These are phyloP conservation scores for Drosera spatulata DNA, from an alignment of 179 eudicot genomes.

Conservation along the genomic window DNA sequence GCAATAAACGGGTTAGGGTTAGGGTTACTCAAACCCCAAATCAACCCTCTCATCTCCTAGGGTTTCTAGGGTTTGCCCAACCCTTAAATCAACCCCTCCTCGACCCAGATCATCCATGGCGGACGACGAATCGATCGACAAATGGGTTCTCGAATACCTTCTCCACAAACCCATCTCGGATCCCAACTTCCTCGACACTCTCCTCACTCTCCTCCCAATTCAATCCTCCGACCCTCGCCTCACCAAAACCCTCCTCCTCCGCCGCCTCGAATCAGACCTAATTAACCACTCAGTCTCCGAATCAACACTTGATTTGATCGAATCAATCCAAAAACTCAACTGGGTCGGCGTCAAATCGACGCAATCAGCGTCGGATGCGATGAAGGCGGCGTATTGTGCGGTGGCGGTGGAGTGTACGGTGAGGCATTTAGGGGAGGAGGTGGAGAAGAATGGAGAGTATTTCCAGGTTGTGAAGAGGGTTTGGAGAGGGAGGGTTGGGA, in stretches of 20 bases:
- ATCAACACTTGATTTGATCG: conserved; percentile 31
- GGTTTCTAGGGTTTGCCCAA: too few species aligned
- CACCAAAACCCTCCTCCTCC: conserved; percentile 32
- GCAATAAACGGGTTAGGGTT: too few species aligned
- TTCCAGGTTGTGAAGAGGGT: conserved; percentile 42
- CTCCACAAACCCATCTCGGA: conserved; percentile 25
- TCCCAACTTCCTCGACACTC: conserved; percentile 19
- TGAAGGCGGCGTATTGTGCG: conserved; percentile 49
- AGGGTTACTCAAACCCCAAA: too few species aligned
- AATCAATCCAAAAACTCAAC: conserved; percentile 35
- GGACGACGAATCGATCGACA: too few species aligned
- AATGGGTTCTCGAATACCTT: conserved; percentile 57
- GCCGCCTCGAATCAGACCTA: conserved; percentile 32
- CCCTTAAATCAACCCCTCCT: too few species aligned
- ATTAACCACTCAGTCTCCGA: conserved; percentile 23
- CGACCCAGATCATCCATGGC: too few species aligned
- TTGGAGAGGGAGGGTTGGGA: conserved; percentile 46
- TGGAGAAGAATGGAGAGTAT: conserved; percentile 17
- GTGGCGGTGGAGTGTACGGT: conserved; percentile 64
- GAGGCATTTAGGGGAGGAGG: conserved; percentile 13
- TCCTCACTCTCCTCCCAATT: conserved; percentile 33
- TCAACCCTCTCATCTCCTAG: too few species aligned
- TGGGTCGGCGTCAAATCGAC: conserved; percentile 5
- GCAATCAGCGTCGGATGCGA: conserved; percentile 12
- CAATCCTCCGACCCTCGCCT: conserved; percentile 17